phyloP scores from a whole-genome alignment of 148 eudicot genomes.

The Salicornia ramosissima region DNA sequence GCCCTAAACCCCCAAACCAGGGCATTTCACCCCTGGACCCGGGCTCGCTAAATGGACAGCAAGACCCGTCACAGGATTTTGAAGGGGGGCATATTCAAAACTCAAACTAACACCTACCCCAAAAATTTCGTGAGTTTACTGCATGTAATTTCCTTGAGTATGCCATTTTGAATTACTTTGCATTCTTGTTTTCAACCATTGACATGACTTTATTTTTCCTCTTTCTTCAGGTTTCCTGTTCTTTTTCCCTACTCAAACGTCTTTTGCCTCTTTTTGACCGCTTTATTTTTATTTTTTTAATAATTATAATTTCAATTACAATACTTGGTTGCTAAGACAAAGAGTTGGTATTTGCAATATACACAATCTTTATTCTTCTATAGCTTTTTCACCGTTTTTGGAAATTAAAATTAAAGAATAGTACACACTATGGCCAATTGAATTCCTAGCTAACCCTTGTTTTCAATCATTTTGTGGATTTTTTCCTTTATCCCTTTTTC shows the following conservation, averaged over 20 bases:
- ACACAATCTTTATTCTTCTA: neutral
- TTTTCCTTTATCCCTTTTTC: too few relatives aligned
- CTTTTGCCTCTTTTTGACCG: constrained; percentile 13
- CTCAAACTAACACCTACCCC: too few relatives aligned
- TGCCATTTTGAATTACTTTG: neutral
- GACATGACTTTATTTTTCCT: neutral
- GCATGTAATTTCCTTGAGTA: too few relatives aligned
- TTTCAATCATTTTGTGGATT: too few relatives aligned
- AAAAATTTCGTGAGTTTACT: too few relatives aligned
- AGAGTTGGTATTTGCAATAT: constrained; percentile 7
- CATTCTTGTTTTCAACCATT: neutral
- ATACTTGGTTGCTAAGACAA: constrained; percentile 24
- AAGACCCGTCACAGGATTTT: too few relatives aligned
- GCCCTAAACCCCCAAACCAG: too few relatives aligned
- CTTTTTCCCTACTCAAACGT: neutral
- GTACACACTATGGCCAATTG: neutral
- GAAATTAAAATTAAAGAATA: neutral
- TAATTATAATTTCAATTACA: too few relatives aligned
- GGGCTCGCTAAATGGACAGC: too few relatives aligned
- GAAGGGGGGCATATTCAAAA: too few relatives aligned
- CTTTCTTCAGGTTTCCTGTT: neutral
- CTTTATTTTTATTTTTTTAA: neutral
- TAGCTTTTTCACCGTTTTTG: neutral
- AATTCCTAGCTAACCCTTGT: too few relatives aligned
- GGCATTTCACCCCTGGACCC: too few relatives aligned